phyloP scores from a whole-genome alignment of 768 basidiomycete genomes.

The Suillus clintonianus region DNA sequence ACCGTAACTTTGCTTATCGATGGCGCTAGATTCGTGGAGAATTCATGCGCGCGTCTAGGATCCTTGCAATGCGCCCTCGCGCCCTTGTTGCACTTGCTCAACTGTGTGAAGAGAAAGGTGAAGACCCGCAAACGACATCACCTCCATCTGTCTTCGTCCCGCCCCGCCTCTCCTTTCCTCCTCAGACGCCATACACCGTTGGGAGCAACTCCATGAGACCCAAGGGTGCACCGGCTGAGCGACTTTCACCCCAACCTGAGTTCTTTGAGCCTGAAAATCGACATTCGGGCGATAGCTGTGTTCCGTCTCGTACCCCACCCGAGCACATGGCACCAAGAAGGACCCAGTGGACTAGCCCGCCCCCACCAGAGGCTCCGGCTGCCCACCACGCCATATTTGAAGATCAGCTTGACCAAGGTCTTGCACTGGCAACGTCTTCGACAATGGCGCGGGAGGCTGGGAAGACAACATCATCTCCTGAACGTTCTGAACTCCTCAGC shows the following conservation, averaged over 20 bases:
- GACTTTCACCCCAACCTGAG: conserved; percentile 52
- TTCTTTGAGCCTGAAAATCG: conserved; percentile 46
- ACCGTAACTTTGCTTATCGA: conserved; percentile 1
- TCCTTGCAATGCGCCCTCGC: conserved; percentile 77
- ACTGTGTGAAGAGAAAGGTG: conserved; percentile 88
- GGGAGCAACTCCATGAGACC: conserved; percentile 62
- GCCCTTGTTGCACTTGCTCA: conserved; percentile 83
- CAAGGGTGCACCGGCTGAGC: conserved; percentile 43
- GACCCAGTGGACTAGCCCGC: conserved; percentile 83
- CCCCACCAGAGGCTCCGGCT: conserved; percentile 72
- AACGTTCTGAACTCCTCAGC: conserved; percentile 59
- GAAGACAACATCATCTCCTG: conserved; percentile 54
- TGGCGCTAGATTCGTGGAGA: conserved; percentile 86
- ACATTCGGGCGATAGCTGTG: conserved; percentile 31
- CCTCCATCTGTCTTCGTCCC: conserved; percentile 44
- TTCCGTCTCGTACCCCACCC: conserved; percentile 49
- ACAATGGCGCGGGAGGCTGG: conserved; percentile 60
- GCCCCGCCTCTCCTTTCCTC: conserved; percentile 51
- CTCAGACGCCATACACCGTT: conserved; percentile 72
- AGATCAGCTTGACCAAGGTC: conserved; percentile 60
- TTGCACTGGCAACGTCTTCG: conserved; percentile 69
- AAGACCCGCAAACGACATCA: conserved; percentile 40
- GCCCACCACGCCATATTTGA: conserved; percentile 69
- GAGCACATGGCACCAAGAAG: conserved; percentile 84
- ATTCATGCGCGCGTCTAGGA: conserved; percentile 93